Conservation (phyloP, 2,329 filamentous ascomycete genomes). For the Helotiales sp. region DNA sequence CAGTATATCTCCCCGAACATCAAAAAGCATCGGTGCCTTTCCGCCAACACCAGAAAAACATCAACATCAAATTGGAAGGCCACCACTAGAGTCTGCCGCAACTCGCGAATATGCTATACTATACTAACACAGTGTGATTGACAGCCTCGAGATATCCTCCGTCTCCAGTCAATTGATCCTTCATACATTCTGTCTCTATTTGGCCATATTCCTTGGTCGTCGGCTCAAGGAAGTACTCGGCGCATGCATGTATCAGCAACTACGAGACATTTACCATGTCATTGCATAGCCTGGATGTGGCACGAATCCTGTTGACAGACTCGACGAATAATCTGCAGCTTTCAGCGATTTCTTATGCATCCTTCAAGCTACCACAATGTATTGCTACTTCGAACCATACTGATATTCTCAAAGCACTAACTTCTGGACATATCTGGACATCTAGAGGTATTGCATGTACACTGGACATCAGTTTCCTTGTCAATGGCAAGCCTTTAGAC, state of each 20-base stretch:
- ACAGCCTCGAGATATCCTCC: neutral
- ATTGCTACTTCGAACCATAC: neutral
- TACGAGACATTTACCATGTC: neutral
- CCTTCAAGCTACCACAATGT: neutral
- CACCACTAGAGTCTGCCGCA: neutral
- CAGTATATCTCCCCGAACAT: neutral
- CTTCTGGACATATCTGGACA: slow-evolving; percentile 28
- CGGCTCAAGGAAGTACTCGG: too few relatives aligned
- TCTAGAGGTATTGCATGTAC: slow-evolving; percentile 21
- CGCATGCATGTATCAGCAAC: neutral
- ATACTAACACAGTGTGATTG: neutral
- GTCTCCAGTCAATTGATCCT: neutral
- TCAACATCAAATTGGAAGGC: neutral
- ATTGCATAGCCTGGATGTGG: neutral
- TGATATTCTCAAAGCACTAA: slow-evolving; percentile 13
- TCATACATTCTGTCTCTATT: neutral
- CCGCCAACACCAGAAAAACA: neutral
- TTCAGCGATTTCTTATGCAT: neutral
- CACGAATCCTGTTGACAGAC: neutral
- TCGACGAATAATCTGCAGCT: neutral
- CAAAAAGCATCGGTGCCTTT: neutral
- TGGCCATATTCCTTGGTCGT: too few relatives aligned
- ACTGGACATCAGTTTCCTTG: slow-evolving; percentile 21
- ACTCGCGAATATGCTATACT: neutral
- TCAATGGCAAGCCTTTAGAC: slow-evolving; percentile 21